These are phyloP conservation scores for Lentinula guzmanii DNA, from an alignment of 768 basidiomycete species.

Conservation along the genomic window DNA sequence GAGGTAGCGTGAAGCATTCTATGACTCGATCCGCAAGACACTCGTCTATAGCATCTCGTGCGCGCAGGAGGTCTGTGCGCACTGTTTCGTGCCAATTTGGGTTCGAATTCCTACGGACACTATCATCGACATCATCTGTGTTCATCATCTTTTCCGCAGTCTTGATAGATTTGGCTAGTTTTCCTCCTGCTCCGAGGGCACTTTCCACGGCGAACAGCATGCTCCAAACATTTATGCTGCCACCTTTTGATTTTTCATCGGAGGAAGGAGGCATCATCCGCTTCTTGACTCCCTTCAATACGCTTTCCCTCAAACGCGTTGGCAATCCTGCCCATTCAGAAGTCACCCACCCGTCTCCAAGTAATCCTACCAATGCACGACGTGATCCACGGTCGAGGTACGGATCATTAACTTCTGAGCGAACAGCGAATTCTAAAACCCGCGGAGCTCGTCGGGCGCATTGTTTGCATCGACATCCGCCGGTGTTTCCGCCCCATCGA, in stretches of 20 bases:
- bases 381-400: constrained; percentile 68
- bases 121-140: constrained; percentile 56
- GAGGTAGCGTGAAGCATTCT: constrained; percentile 1
- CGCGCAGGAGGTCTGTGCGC: not conserved
- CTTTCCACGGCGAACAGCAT: constrained; percentile 63
- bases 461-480: constrained; percentile 79
- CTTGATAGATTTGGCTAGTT: not conserved
- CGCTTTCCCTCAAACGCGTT: constrained; percentile 54
- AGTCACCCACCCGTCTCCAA: constrained; percentile 86
- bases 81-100: constrained; percentile 59
- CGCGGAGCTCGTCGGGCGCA: constrained; percentile 78
- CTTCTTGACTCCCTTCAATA: constrained; percentile 71
- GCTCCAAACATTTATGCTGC: constrained; percentile 48
- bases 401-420: constrained; percentile 71
- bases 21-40: constrained; percentile 1
- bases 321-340: constrained; percentile 72
- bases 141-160: not conserved
- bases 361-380: constrained; percentile 73
- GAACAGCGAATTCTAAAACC: constrained; percentile 74
- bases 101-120: constrained; percentile 70
- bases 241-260: not conserved
- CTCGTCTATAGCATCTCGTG: constrained; percentile 1
- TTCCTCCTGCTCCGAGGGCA: constrained; percentile 29
- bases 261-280: constrained; percentile 17
- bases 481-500: constrained; percentile 84